These are phyloP conservation scores for Dinochytrium kinnereticum DNA, from an alignment of 371 early-diverging fungal genomes.

Conservation along the genomic window DNA sequence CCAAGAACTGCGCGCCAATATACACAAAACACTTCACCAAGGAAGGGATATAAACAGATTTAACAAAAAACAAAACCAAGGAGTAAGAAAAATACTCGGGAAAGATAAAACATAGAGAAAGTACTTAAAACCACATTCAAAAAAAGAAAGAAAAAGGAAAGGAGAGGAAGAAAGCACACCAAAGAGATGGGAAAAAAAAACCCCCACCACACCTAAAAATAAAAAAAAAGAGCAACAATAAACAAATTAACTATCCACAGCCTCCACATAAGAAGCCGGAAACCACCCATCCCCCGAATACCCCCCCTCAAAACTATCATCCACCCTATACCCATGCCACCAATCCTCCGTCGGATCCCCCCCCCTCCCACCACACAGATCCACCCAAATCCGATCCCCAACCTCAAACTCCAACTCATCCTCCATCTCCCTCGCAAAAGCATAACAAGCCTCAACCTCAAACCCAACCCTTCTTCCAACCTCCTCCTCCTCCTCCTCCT, in stretches of 20 bases:
- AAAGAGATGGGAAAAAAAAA: not conserved
- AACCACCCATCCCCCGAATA: conserved; percentile 39
- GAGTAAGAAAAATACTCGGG: no score
- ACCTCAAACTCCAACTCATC: conserved; percentile 44
- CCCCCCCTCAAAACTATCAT: conserved; percentile 25
- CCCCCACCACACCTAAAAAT: not conserved
- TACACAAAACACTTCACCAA: no score
- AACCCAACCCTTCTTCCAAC: conserved; percentile 15
- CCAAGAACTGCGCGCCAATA: no score
- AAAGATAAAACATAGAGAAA: no score
- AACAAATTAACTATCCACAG: not conserved
- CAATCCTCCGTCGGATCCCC: conserved; percentile 36
- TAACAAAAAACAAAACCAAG: no score
- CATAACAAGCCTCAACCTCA: conserved; percentile 43
- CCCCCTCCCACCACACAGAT: conserved; percentile 35
- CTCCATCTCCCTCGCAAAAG: conserved; percentile 39
- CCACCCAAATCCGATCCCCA: conserved; percentile 31
- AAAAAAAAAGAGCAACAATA: not conserved
- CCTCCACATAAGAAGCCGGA: conserved; percentile 30
- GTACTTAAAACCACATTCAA: no score
- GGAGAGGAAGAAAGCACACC: not conserved
- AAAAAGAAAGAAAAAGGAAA: not conserved
- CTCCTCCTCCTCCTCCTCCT: not conserved
- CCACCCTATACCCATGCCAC: conserved; percentile 32
- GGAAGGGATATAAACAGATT: no score